A percentile compares a stretch with the other conserved stretches of the same genome.
Evolutionary conservation across 257 asterid genomes (phyloP).

Genomic region (Coffea canephora): DNA sequence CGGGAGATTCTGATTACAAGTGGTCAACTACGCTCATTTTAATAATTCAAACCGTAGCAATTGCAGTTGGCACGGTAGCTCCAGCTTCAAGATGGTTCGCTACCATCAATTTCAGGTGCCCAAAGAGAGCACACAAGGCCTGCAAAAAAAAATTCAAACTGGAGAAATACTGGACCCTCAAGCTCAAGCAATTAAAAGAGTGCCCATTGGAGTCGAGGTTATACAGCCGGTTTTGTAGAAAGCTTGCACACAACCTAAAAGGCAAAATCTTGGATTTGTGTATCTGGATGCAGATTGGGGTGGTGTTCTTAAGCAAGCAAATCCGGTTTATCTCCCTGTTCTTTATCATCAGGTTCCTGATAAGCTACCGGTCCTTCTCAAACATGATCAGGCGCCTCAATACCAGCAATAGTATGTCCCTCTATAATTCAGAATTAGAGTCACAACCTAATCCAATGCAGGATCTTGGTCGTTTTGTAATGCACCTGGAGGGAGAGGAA

Average conservation of each 20-base stretch:
- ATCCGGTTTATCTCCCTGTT: slow-evolving; percentile 50
- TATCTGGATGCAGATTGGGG: slow-evolving; percentile 45
- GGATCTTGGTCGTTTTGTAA: slow-evolving; percentile 53
- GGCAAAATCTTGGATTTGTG: slow-evolving; percentile 40
- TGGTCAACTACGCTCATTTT: slow-evolving; percentile 67
- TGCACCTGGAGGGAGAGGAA: slow-evolving; percentile 84
- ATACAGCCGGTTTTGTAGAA: slow-evolving; percentile 40
- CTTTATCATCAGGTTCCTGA: slow-evolving; percentile 31
- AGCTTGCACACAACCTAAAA: slow-evolving; percentile 41
- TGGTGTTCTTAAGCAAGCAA: slow-evolving; percentile 58
- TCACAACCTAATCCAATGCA: slow-evolving; percentile 27
- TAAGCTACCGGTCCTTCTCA: slow-evolving; percentile 18
- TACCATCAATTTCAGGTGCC: slow-evolving; percentile 56
- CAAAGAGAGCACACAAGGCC: slow-evolving; percentile 31
- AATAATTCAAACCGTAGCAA: slow-evolving; percentile 49
- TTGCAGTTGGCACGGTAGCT: slow-evolving; percentile 59
- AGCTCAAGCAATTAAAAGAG: slow-evolving; percentile 47
- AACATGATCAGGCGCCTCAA: slow-evolving; percentile 32
- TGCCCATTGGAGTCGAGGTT: slow-evolving; percentile 45
- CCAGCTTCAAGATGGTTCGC: slow-evolving; percentile 72
- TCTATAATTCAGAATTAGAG: slow-evolving; percentile 33
- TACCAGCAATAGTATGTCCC: slow-evolving; percentile 15
- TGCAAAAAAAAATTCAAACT: slow-evolving; percentile 25
- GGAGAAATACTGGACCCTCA: slow-evolving; percentile 61
- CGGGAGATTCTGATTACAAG: slow-evolving; percentile 68